Evolutionary conservation across 2,329 filamentous ascomycete genomes (phyloP).

Genomic region (Exserohilum rostratum): DNA sequence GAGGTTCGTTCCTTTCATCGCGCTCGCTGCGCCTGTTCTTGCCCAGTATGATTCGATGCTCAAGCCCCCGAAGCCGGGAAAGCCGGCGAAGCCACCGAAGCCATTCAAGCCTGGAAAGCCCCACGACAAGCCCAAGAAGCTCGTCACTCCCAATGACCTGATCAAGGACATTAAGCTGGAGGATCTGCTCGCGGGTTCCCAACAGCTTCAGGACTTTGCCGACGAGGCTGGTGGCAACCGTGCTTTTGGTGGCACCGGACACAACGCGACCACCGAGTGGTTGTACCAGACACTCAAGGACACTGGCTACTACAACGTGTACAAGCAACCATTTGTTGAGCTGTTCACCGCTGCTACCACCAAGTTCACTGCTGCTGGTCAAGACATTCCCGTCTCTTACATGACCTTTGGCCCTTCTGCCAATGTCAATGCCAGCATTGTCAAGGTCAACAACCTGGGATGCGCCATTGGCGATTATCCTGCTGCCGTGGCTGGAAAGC

Average conservation of each 20-base stretch:
- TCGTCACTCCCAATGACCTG: conserved; percentile 29
- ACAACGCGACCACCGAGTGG: conserved; percentile 44
- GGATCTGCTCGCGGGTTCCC: conserved; percentile 40
- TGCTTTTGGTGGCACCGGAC: conserved; percentile 43
- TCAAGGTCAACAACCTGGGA: conserved; percentile 67
- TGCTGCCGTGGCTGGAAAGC: conserved; percentile 61
- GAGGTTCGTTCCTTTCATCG: conserved; percentile 37
- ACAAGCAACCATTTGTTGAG: conserved; percentile 44
- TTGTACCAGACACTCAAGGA: conserved; percentile 39
- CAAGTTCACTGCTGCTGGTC: conserved; percentile 31
- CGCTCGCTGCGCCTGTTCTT: conserved; percentile 30
- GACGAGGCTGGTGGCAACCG: conserved; percentile 44
- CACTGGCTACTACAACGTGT: conserved; percentile 43
- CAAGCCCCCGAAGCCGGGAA: conserved; percentile 11
- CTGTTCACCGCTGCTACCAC: conserved; percentile 41
- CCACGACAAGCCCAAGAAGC: conserved; percentile 5
- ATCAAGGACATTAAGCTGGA: conserved; percentile 40
- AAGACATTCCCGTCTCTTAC: conserved; percentile 32
- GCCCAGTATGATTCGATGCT: conserved; percentile 21
- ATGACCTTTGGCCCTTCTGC: conserved; percentile 68
- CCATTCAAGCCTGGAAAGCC: conserved; percentile 8
- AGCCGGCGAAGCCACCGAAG: conserved; percentile 14
- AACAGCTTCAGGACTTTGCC: conserved; percentile 42
- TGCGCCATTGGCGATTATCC: conserved; percentile 69
- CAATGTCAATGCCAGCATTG: conserved; percentile 62